Evolutionary conservation across 2,329 filamentous ascomycete genomes (phyloP), one percentile per base, ranked within the genome.

Genomic region (Fusarium buharicum): DNA sequence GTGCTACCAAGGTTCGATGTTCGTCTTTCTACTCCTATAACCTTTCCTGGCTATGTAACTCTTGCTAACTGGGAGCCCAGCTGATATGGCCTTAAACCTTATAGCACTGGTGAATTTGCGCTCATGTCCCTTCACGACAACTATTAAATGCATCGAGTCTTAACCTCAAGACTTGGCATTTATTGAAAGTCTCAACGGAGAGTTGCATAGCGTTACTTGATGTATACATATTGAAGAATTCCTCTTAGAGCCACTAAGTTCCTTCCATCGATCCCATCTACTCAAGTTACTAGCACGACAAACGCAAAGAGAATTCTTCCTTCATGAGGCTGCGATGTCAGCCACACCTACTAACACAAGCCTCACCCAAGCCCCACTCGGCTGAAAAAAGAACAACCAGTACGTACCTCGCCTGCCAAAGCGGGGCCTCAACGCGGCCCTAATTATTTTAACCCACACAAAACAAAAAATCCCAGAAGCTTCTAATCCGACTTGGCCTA

Each of bases 391-490:
- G 18, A n/a, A 27, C 11, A 40, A 30, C n/a, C 13, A 33, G 22
- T 59, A 59, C 54, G 40, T 53, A 50, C 46, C 49, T 47, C 34
- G 31, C 31, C 47, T 38, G 9, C 40, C 44, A 60, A 68, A 66
- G 68, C 56, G 66, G 67, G 62, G 55, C 55, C 57, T 46, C 34
- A 43, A 72, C 72, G 72, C 73, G 79, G 79, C 79, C 79, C 79
- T 81, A 80, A 82, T 76, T 76, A 30, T 77, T 78, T 76, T 77
- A 77, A 77, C 75, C 77, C 81, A 81, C 82, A 83, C 80, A 83
- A 81, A 79, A 79, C 79, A 75, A 57, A 55, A 33, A 67, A 66
- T 63, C 70, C 65, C 48, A 62, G 58, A 51, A 66, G 64, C 64
- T 61, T 57, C 60, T 66, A 64, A 69, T 70, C 69, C 57, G 68